Conservation (phyloP, 306 rosid genomes). For the Prunus padus region DNA sequence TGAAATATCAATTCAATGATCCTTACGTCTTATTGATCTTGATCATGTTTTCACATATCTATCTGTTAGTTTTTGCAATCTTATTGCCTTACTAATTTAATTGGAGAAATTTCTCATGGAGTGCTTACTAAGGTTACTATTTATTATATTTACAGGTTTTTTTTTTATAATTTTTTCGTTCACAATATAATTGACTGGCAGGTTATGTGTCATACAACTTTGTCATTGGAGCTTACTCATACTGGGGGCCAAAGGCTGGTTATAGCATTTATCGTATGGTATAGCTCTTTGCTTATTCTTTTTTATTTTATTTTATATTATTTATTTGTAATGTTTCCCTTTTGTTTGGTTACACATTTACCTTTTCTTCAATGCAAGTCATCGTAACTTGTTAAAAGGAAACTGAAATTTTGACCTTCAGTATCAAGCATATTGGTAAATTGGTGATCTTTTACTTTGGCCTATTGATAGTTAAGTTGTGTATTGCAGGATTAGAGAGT, state of each 20-base stretch:
- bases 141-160: background rate
- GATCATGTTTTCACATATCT: background rate
- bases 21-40: conserved; percentile 1
- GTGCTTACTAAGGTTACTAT: background rate
- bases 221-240: conserved; percentile 94
- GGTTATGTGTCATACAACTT: conserved; percentile 82
- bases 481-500: background rate
- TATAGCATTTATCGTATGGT: conserved; percentile 87
- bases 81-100: conserved; percentile 2
- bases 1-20: background rate
- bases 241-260: conserved; percentile 99
- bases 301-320: too few relatives aligned
- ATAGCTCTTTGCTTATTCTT: conserved; percentile 25
- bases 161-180: background rate
- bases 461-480: background rate
- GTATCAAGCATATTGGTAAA: background rate
- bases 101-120: background rate
- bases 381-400: background rate
- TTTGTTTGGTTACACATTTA: background rate
- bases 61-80: background rate
- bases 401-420: conserved; percentile 1
- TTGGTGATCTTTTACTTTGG: conserved; percentile 23
- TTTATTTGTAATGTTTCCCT: background rate
- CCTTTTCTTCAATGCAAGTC: conserved; percentile 13
- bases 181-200: conserved; percentile 38